These are phyloP conservation scores for Cladosporium halotolerans DNA, from an alignment of 2,329 filamentous ascomycete genomes.

Conservation along the genomic window DNA sequence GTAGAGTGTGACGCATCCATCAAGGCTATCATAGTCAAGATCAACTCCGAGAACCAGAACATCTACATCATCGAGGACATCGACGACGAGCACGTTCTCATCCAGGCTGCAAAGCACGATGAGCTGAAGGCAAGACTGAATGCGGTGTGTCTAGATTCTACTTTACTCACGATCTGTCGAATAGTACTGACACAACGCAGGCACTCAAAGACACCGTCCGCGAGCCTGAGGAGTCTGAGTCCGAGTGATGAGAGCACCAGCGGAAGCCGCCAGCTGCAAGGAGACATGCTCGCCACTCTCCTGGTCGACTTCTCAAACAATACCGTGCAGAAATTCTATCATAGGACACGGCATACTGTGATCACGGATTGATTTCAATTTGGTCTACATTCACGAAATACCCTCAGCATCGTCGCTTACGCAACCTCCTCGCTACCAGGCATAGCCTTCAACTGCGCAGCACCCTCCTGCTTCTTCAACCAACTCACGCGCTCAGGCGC, in stretches of 20 bases:
- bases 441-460: conserved; percentile 38
- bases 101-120: conserved; percentile 67
- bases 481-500: conserved; percentile 34
- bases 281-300: too few relatives aligned
- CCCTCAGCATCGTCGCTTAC: neutral
- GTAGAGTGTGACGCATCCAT: conserved; percentile 81
- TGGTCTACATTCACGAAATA: too few relatives aligned
- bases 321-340: too few relatives aligned
- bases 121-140: conserved; percentile 64
- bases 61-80: conserved; percentile 75
- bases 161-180: neutral
- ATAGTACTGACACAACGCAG: conserved; percentile 18
- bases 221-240: conserved; percentile 33
- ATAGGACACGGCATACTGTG: too few relatives aligned
- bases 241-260: conserved; percentile 22
- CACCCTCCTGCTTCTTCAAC: conserved; percentile 26
- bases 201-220: conserved; percentile 32
- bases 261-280: too few relatives aligned
- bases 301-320: too few relatives aligned
- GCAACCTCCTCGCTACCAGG: conserved; percentile 17
- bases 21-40: conserved; percentile 75
- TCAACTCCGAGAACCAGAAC: conserved; percentile 60
- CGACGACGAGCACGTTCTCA: conserved; percentile 67
- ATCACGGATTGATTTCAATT: too few relatives aligned
- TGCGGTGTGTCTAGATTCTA: conserved; percentile 43